Percentiles rank a stretch among this genome's conserved stretches.
phyloP scores from a whole-genome alignment of 345 rosid genomes.

The Aegle marmelos region DNA sequence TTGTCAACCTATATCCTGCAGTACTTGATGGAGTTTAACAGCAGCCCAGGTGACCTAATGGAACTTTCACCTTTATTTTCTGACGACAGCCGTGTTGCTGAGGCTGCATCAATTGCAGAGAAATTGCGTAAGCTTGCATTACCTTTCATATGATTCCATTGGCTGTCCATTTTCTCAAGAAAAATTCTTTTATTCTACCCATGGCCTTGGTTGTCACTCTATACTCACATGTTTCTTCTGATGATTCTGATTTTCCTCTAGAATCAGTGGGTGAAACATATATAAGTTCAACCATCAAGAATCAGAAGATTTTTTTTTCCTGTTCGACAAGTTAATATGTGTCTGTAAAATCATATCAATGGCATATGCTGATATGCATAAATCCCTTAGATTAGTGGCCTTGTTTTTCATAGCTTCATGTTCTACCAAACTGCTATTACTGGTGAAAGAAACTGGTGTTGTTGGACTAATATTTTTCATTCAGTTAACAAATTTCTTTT shows the following conservation, averaged over 20 bases:
- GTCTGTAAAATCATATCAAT: background rate
- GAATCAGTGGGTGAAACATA: background rate
- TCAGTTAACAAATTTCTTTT: background rate
- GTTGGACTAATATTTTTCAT: background rate
- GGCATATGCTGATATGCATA: background rate
- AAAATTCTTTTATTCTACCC: background rate
- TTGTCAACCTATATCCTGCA: slow-evolving; percentile 36
- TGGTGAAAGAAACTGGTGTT: background rate
- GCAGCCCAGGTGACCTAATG: slow-evolving; percentile 98
- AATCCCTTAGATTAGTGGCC: background rate
- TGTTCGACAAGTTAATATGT: background rate
- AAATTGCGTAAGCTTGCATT: slow-evolving; percentile 69
- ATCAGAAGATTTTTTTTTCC: background rate
- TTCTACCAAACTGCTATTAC: background rate
- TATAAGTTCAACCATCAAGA: background rate
- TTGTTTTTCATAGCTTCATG: background rate
- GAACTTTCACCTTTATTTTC: slow-evolving; percentile 98
- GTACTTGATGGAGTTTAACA: slow-evolving; percentile 98
- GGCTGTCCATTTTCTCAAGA: background rate
- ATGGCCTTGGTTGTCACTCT: background rate
- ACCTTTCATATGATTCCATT: background rate
- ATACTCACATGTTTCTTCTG: background rate
- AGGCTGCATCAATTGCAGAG: slow-evolving; percentile 98
- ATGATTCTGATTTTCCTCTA: background rate
- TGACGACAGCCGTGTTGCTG: slow-evolving; percentile 98